These are phyloP conservation scores for Hyparrhenia diplandra DNA, from an alignment of 176 grass and related monocot genomes.

Conservation along the genomic window DNA sequence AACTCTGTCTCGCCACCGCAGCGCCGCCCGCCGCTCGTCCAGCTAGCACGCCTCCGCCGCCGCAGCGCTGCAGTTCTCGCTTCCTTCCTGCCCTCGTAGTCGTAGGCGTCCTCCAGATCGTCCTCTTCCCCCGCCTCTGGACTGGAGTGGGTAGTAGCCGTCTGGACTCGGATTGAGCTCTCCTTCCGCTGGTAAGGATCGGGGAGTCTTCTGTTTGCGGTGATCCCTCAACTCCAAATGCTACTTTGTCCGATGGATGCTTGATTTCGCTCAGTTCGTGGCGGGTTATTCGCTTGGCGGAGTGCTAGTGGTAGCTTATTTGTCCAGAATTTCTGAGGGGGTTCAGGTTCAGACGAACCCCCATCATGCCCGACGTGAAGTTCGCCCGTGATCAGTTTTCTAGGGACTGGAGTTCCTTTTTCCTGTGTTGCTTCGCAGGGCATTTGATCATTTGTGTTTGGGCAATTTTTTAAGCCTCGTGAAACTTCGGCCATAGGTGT, in stretches of 20 bases:
- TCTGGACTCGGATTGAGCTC: neutral
- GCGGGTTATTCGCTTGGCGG: neutral
- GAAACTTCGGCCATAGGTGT: neutral
- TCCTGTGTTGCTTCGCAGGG: neutral
- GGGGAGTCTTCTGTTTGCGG: neutral
- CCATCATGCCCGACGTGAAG: neutral
- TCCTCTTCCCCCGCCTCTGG: neutral
- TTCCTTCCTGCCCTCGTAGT: neutral
- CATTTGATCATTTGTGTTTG: neutral
- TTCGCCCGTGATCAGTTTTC: neutral
- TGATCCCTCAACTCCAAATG: neutral
- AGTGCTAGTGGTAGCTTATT: neutral
- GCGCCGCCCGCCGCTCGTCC: neutral
- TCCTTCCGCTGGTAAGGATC: neutral
- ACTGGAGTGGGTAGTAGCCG: neutral
- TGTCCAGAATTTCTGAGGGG: neutral
- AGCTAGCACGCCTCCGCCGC: neutral
- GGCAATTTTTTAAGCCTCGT: neutral
- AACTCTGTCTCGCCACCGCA: neutral
- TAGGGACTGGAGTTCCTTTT: neutral
- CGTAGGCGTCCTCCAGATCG: neutral
- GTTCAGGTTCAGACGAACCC: neutral
- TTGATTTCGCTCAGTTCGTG: neutral
- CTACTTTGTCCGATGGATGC: neutral
- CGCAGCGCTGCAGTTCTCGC: neutral